These are phyloP conservation scores for Nidula microcarpa DNA, from an alignment of 768 basidiomycete species.

Conservation along the genomic window DNA sequence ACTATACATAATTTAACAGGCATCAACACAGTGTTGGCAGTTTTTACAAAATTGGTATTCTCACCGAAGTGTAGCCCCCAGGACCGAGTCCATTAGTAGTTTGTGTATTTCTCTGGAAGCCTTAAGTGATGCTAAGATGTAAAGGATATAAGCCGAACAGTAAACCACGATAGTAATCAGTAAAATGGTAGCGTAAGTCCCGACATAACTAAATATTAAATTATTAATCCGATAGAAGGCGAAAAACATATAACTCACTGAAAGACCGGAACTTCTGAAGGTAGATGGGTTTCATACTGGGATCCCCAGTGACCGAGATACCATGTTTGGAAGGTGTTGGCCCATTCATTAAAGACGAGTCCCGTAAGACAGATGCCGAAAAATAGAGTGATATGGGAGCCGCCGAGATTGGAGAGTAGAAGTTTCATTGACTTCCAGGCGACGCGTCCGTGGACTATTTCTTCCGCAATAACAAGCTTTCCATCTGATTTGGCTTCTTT, in stretches of 20 bases:
- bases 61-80: constrained; percentile 56
- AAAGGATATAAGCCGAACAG: constrained; percentile 8
- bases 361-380: constrained; percentile 18
- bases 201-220: constrained; percentile 40
- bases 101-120: constrained; percentile 48
- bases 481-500: constrained; percentile 22
- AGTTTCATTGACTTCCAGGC: constrained; percentile 42
- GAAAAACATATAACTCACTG: constrained; percentile 25
- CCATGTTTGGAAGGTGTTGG: constrained; percentile 29
- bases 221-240: neutral
- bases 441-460: constrained; percentile 54
- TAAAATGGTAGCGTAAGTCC: constrained; percentile 12
- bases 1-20: constrained; percentile 25
- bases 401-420: constrained; percentile 28
- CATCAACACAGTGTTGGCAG: too few relatives aligned
- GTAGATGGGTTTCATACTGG: constrained; percentile 32
- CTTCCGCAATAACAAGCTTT: constrained; percentile 60
- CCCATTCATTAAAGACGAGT: constrained; percentile 15
- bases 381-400: constrained; percentile 24
- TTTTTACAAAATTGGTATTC: neutral
- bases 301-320: constrained; percentile 43
- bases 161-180: neutral
- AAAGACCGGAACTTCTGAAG: constrained; percentile 28
- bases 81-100: constrained; percentile 10
- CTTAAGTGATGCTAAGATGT: constrained; percentile 37